Evolutionary conservation across 2,329 filamentous ascomycete species (phyloP).

Genomic region (Exutisphaerella laricina): DNA sequence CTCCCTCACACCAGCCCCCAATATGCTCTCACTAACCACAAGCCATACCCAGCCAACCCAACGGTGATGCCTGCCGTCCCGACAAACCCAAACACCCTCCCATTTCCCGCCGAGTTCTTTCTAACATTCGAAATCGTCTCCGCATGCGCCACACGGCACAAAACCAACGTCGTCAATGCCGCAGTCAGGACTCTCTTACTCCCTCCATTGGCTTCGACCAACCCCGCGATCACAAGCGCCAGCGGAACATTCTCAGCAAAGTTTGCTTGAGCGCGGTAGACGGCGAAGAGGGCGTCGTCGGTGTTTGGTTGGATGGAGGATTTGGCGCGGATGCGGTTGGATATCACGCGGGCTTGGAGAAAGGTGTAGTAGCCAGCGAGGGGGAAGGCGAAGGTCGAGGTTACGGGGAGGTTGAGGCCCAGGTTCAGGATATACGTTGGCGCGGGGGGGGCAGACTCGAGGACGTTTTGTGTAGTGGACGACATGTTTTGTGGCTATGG

Average conservation of each 20-base stretch:
- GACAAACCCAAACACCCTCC: conserved; percentile 15
- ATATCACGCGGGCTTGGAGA: conserved; percentile 15
- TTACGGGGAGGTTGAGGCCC: conserved; percentile 12
- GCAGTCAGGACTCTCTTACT: conserved; percentile 9
- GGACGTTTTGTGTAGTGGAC: background rate
- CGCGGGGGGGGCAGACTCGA: background rate
- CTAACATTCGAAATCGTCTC: conserved; percentile 9
- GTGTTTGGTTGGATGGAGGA: conserved; percentile 8
- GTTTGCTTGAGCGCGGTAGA: conserved; percentile 14
- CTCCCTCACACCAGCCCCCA: too few species aligned
- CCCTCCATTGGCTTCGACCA: conserved; percentile 13
- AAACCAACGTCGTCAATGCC: conserved; percentile 7
- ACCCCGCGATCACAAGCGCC: conserved; percentile 12
- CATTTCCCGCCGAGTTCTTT: conserved; percentile 7
- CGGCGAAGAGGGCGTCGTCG: conserved; percentile 10
- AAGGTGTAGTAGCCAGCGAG: conserved; percentile 17
- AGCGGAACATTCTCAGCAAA: conserved; percentile 19
- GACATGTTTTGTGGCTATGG: too few species aligned
- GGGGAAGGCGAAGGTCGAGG: conserved; percentile 16
- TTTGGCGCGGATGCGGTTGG: conserved; percentile 10
- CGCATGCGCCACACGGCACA: conserved; percentile 12
- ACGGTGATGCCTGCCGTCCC: conserved; percentile 5
- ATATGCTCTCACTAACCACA: conserved; percentile 10
- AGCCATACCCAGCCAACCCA: conserved; percentile 12
- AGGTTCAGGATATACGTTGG: conserved; percentile 8